Conservation (phyloP, 768 basidiomycete genomes). For the Botryobasidium botryosum region DNA sequence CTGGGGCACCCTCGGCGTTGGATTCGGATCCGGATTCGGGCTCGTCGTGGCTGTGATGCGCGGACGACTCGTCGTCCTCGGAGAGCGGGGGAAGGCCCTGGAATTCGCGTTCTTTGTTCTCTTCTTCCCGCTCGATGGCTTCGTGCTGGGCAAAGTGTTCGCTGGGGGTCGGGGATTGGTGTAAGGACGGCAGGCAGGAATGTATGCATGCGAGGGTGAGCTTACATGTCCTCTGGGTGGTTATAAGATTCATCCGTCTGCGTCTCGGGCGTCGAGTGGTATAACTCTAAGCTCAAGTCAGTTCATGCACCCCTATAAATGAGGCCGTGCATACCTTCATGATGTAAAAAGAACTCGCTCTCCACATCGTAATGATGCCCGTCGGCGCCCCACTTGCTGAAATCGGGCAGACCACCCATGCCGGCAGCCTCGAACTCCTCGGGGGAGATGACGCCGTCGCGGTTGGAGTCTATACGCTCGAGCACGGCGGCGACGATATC, state of each 20-base stretch:
- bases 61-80: not conserved
- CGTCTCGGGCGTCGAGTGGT: slow-evolving; percentile 90
- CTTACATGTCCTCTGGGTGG: slow-evolving; percentile 67
- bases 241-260: slow-evolving; percentile 90
- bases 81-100: slow-evolving; percentile 44
- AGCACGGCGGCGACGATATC: slow-evolving; percentile 58
- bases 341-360: slow-evolving; percentile 77
- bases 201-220: not conserved
- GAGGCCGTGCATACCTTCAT: slow-evolving; percentile 51
- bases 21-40: not conserved
- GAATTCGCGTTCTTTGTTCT: slow-evolving; percentile 64
- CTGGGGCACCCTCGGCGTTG: slow-evolving; percentile 3
- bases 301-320: slow-evolving; percentile 5
- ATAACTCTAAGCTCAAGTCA: slow-evolving; percentile 47
- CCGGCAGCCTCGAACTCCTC: slow-evolving; percentile 62
- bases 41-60: slow-evolving; percentile 3
- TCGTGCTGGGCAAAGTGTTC: slow-evolving; percentile 90
- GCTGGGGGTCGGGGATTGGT: slow-evolving; percentile 17
- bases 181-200: no score
- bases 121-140: slow-evolving; percentile 67
- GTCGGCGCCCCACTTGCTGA: slow-evolving; percentile 69
- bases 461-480: slow-evolving; percentile 48
- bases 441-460: slow-evolving; percentile 49
- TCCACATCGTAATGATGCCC: slow-evolving; percentile 89
- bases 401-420: slow-evolving; percentile 61